Base-by-base conservation (phyloP, 495 filamentous ascomycete genomes). In the Hyaloscypha variabilis region DNA sequence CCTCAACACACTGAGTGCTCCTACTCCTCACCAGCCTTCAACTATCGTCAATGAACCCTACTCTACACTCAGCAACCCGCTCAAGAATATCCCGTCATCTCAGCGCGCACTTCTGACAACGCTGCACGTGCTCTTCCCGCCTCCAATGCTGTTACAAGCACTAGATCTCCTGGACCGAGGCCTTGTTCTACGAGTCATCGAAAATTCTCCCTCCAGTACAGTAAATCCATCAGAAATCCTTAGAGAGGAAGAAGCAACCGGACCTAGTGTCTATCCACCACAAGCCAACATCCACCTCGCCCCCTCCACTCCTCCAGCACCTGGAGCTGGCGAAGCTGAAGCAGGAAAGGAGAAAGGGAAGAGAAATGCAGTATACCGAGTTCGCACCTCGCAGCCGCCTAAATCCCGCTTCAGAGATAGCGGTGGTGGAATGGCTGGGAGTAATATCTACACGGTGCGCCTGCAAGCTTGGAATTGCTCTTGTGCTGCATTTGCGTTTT, bases 391-490 rank as follows among this genome's bases (percentile, higher is more conserved):
- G 25, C 71, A 70, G 46, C 29, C 70, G 2, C 64, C 55, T 2
- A 66, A 66, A 65, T 64, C 63, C 4, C 63, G 65, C 13, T 66
- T 66, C 51, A 24, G n/a, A 17, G 24, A 42, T 26, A 46, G 25
- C 46, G 31, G 6, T 25, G 17, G 21, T 31, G 2, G n/a, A 34
- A 6, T 17, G n/a, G n/a, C 51, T n/a, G 51, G 51, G 13, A 31
- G 13, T 5, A 34, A 60, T 23, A 30, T 58, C 3, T 96, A 97
- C 76, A 82, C 90, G 69, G 91, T 96, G 26, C 83, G 87, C 8
- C 78, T 91, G 8, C 63, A 71, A 2, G 88, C 91, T n/a, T 97
- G 94, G 94, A 92, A 91, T 72, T 97, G 94, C 73, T 90, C 86
- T 11, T 97, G 94, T 80, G 88, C 91, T 1, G 87, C 87, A 3